Evolutionary conservation across 768 basidiomycete species (phyloP), one percentile per base, ranked within the genome.

Genomic region (Phaffia tasmanica): DNA sequence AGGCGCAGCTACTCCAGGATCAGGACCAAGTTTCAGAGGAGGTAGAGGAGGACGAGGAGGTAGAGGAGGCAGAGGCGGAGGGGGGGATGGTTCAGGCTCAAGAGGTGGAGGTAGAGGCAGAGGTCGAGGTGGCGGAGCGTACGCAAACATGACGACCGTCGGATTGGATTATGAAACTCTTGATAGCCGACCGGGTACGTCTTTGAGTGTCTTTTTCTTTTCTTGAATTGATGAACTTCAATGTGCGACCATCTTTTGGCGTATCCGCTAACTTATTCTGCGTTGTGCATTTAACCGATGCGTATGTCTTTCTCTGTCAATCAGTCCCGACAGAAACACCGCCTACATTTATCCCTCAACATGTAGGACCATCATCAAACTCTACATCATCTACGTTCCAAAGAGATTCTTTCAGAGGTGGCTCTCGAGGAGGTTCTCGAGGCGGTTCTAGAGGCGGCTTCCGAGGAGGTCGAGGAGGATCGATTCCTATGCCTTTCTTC

Each of bases 401-500:
- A 30, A 49, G 50, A 3, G 19, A 21, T 3, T 15, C 53, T 35
- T 48, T 60, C 30, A 42, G 35, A 42, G 35, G 35, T 42, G 35
- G 35, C 11, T 11, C 35, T 5, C 4, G 35, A 42, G 35, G 35
- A 42, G 35, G 35, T 42, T 42, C 35, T 42, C 4, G 35, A 42
- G 35, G 35, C 4, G 35, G 35, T 42, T 42, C 35, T 11, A 42
- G 35, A 54, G 61, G 55, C 11, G 55, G 51, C 27, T 42, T 32
- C 64, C 23, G 30, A 16, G 46, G 59, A 18, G 25, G 60, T 0
- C 23, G 51, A 18, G 42, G 25, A 3, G 50, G 55, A 18, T 62
- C 55, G 8, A 54, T 56, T 19, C 54, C 66, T 29, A 67, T 67
- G 66, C 66, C 66, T 6, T 62, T 57, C 61, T 67, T 67, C 61